Evolutionary conservation across 805 yeast genomes (phyloP).

Genomic region (Suhomyces sp.): DNA sequence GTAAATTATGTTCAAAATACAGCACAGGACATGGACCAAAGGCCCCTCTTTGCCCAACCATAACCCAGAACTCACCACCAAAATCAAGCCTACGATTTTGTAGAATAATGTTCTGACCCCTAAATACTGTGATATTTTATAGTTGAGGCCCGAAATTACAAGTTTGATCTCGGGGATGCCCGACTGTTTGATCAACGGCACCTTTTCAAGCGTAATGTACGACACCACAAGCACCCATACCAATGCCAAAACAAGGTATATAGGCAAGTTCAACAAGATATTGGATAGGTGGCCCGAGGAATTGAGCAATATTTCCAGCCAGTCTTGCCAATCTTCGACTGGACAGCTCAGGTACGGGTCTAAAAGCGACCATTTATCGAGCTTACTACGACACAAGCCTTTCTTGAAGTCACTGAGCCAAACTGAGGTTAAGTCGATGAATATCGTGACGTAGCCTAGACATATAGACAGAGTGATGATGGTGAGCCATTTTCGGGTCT

Average conservation of each 20-base stretch:
- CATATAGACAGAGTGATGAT: slow-evolving; percentile 43
- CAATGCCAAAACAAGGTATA: slow-evolving; percentile 30
- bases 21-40: slow-evolving; percentile 72
- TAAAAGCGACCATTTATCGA: slow-evolving; percentile 39
- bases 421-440: slow-evolving; percentile 48
- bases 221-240: slow-evolving; percentile 26
- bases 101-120: slow-evolving; percentile 49
- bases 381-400: slow-evolving; percentile 46
- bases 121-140: slow-evolving; percentile 46
- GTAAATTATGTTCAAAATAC: slow-evolving; percentile 43
- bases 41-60: slow-evolving; percentile 92
- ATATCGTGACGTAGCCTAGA: slow-evolving; percentile 48
- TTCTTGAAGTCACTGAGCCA: slow-evolving; percentile 51
- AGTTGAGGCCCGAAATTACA: slow-evolving; percentile 62
- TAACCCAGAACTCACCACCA: slow-evolving; percentile 71
- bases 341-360: slow-evolving; percentile 46
- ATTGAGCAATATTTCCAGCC: slow-evolving; percentile 31
- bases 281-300: slow-evolving; percentile 17
- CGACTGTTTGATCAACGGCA: slow-evolving; percentile 37
- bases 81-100: slow-evolving; percentile 56
- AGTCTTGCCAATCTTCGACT: slow-evolving; percentile 36
- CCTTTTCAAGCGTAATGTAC: slow-evolving; percentile 24
- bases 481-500: slow-evolving; percentile 45
- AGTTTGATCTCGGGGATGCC: slow-evolving; percentile 77
- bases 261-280: slow-evolving; percentile 32